Conservation (phyloP, 2,329 filamentous ascomycete genomes). For the Cyphellophora attinorum region DNA sequence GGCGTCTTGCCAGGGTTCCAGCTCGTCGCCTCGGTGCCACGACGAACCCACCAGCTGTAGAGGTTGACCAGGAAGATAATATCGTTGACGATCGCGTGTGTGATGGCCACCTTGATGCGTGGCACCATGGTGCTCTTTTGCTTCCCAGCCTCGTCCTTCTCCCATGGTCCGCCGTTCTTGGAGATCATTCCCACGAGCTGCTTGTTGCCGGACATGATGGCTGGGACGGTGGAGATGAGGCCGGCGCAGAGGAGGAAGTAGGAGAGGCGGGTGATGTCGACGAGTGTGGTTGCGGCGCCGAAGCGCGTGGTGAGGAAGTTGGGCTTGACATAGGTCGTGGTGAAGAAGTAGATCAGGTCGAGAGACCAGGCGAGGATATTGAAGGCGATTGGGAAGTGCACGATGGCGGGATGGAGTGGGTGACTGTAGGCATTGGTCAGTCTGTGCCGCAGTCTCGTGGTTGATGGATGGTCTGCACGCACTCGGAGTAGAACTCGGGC, state of each 20-base stretch:
- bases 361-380: conserved; percentile 18
- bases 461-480: conserved; percentile 2
- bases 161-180: conserved; percentile 19
- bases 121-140: conserved; percentile 19
- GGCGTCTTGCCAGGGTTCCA: conserved; percentile 15
- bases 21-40: conserved; percentile 13
- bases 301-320: conserved; percentile 18
- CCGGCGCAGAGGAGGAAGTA: conserved; percentile 18
- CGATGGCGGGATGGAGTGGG: conserved; percentile 16
- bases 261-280: conserved; percentile 17
- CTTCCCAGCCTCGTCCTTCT: conserved; percentile 17
- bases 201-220: conserved; percentile 19
- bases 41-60: conserved; percentile 18
- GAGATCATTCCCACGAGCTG: conserved; percentile 19
- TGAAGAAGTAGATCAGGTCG: conserved; percentile 18
- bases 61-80: conserved; percentile 15
- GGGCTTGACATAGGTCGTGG: conserved; percentile 14
- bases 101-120: conserved; percentile 18
- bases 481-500: conserved; percentile 19
- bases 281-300: conserved; percentile 11
- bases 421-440: conserved; percentile 6
- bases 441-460: not conserved
- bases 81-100: conserved; percentile 18
- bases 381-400: conserved; percentile 20
- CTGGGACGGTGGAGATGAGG: conserved; percentile 17